Percentiles rank a stretch among this genome's conserved stretches.
Evolutionary conservation across 352 stramenopile species (phyloP).

Genomic region (Thalassiosira hispida): DNA sequence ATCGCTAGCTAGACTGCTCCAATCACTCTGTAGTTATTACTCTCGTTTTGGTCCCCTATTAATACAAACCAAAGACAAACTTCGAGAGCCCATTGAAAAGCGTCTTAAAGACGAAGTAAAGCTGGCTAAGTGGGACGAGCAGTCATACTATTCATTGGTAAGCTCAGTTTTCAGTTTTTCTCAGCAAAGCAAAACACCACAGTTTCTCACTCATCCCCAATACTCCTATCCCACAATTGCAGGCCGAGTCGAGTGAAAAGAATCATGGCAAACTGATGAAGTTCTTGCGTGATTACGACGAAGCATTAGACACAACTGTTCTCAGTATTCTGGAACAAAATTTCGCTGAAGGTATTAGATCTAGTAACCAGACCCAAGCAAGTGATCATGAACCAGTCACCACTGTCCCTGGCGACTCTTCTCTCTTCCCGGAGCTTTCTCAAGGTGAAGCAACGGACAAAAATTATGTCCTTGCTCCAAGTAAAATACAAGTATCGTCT

Average conservation of each 20-base stretch:
- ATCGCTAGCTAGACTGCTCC: constrained; percentile 89
- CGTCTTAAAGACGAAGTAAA: constrained; percentile 98
- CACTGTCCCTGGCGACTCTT: constrained; percentile 56
- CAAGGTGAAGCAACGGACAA: constrained; percentile 23
- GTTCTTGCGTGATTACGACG: constrained; percentile 91
- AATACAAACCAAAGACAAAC: constrained; percentile 84
- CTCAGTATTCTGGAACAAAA: constrained; percentile 77
- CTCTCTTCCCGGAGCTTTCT: constrained; percentile 61
- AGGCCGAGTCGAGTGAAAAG: constrained; percentile 95
- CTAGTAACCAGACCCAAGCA: constrained; percentile 49
- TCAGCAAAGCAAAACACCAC: background rate
- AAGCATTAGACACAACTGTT: constrained; percentile 79
- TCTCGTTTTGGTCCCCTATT: constrained; percentile 86
- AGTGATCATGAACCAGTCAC: constrained; percentile 54
- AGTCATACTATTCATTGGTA: constrained; percentile 98
- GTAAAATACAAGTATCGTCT: constrained; percentile 20
- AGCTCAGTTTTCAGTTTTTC: constrained; percentile 17
- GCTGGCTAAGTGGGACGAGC: constrained; percentile 98
- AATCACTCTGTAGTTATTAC: constrained; percentile 95
- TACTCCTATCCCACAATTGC: constrained; percentile 1
- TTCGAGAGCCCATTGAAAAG: constrained; percentile 94
- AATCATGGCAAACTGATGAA: constrained; percentile 99
- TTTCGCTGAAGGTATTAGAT: constrained; percentile 66
- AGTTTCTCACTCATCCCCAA: background rate
- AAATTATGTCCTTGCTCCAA: constrained; percentile 1